phyloP scores from a whole-genome alignment of 2,329 filamentous ascomycete genomes.

The Hysterium pulicare region DNA sequence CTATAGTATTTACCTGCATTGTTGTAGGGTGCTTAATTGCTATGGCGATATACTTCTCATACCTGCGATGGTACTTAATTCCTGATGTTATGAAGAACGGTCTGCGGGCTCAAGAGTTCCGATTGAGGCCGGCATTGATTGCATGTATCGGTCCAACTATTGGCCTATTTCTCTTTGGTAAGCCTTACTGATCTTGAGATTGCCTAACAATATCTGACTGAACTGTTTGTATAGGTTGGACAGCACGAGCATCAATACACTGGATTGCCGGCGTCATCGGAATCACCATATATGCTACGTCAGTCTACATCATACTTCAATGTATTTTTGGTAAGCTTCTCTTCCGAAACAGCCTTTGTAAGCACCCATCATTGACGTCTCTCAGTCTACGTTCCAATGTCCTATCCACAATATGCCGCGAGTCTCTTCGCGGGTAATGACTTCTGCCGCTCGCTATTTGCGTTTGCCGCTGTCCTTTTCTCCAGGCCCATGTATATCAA shows the following conservation, averaged over 20 bases:
- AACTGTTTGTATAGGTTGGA: slow-evolving; percentile 52
- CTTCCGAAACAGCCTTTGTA: background rate
- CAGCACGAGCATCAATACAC: slow-evolving; percentile 57
- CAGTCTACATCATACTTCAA: slow-evolving; percentile 37
- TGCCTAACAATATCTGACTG: too few relatives aligned
- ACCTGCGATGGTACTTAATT: slow-evolving; percentile 12
- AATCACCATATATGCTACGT: slow-evolving; percentile 43
- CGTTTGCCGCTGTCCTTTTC: slow-evolving; percentile 57
- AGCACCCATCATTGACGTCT: slow-evolving; percentile 1
- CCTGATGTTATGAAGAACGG: slow-evolving; percentile 15
- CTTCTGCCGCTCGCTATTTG: slow-evolving; percentile 53
- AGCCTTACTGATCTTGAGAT: too few relatives aligned
- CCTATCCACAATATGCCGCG: slow-evolving; percentile 47
- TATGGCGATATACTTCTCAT: slow-evolving; percentile 16
- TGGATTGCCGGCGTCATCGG: slow-evolving; percentile 55
- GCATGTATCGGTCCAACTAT: slow-evolving; percentile 10
- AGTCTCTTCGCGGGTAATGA: slow-evolving; percentile 59
- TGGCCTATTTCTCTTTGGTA: slow-evolving; percentile 19
- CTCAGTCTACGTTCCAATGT: slow-evolving; percentile 57
- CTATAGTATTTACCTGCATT: slow-evolving; percentile 15
- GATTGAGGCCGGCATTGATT: slow-evolving; percentile 13
- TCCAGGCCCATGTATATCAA: slow-evolving; percentile 55
- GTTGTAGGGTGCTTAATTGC: slow-evolving; percentile 19
- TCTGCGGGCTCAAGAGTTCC: slow-evolving; percentile 11
- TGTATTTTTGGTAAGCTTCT: slow-evolving; percentile 40